Percentiles rank a stretch among this genome's conserved stretches.
phyloP scores from a whole-genome alignment of 345 rosid species.

The Sisymbrium altissimum region DNA sequence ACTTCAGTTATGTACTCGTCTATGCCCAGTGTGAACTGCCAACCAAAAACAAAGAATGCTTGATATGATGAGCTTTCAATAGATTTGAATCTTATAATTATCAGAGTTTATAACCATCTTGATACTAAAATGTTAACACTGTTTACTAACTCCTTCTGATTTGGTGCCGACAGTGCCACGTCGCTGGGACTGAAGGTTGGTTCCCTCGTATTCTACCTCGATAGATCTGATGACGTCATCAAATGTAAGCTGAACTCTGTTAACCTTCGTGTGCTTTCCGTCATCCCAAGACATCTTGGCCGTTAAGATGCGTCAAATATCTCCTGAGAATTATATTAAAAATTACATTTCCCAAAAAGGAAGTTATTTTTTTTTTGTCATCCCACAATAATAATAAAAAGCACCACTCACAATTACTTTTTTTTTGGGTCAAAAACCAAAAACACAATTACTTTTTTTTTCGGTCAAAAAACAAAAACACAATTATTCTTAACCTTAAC shows the following conservation, averaged over 20 bases:
- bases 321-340: background rate
- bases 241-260: background rate
- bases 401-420: too few relatives aligned
- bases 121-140: background rate
- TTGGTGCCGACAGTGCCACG: constrained; percentile 17
- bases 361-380: too few relatives aligned
- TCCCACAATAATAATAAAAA: too few relatives aligned
- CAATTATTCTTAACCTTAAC: too few relatives aligned
- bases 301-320: background rate
- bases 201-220: constrained; percentile 16
- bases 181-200: background rate
- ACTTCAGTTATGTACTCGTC: constrained; percentile 22
- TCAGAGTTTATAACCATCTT: background rate
- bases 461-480: too few relatives aligned
- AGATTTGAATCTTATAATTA: background rate
- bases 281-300: constrained; percentile 30
- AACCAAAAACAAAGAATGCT: background rate
- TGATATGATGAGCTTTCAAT: too few relatives aligned
- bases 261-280: constrained; percentile 30
- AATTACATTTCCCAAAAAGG: background rate
- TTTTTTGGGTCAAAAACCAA: too few relatives aligned
- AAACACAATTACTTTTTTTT: too few relatives aligned
- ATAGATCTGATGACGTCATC: constrained; percentile 26
- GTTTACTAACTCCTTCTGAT: constrained; percentile 23
- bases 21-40: constrained; percentile 9